Conservation (phyloP, 495 filamentous ascomycete genomes). For the Penicillium chermesinum region DNA sequence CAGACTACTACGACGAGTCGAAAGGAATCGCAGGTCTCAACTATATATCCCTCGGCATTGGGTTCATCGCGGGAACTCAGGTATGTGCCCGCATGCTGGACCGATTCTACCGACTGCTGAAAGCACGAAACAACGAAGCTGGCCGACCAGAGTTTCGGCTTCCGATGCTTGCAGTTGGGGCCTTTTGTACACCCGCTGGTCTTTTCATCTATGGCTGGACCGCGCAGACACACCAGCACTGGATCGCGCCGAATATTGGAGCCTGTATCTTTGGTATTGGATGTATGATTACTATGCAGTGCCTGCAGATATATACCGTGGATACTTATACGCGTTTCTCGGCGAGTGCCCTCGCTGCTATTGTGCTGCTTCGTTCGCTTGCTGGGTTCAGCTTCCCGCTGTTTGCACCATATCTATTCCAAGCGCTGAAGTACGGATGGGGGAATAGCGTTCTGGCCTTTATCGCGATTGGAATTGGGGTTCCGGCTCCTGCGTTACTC, state of each 20-base stretch:
- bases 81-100: conserved; percentile 60
- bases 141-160: conserved; percentile 65
- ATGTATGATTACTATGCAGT: neutral
- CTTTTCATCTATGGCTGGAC: conserved; percentile 72
- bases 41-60: conserved; percentile 62
- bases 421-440: conserved; percentile 55
- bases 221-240: conserved; percentile 56
- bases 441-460: conserved; percentile 60
- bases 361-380: conserved; percentile 59
- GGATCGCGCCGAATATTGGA: conserved; percentile 71
- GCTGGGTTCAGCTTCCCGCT: conserved; percentile 75
- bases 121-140: conserved; percentile 49
- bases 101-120: conserved; percentile 56
- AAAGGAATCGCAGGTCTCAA: conserved; percentile 59
- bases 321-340: conserved; percentile 72
- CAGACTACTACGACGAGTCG: conserved; percentile 51
- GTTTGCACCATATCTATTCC: conserved; percentile 64
- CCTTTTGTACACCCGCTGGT: conserved; percentile 56
- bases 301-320: conserved; percentile 64
- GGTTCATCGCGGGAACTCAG: conserved; percentile 60
- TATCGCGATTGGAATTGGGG: conserved; percentile 47
- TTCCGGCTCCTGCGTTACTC: conserved; percentile 56
- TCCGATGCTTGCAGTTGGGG: conserved; percentile 55
- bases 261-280: conserved; percentile 45
- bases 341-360: conserved; percentile 65